Base-by-base conservation (phyloP, 2,329 filamentous ascomycete genomes). In the Tolypocladium paradoxum region DNA sequence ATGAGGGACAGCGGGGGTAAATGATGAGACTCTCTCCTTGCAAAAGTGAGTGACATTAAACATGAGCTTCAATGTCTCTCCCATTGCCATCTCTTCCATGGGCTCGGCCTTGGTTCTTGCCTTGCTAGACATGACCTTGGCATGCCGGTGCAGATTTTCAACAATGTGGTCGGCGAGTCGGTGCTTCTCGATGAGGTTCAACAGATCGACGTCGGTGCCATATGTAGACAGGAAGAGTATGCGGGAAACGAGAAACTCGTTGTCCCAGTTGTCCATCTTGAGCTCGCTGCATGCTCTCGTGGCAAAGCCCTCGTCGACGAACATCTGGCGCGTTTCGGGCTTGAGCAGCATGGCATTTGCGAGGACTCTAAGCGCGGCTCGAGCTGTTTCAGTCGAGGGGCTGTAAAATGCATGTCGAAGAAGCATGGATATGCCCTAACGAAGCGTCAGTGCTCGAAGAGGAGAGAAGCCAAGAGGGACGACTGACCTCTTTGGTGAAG, bases 1-100 rank as follows among this genome's bases (percentile, higher is more conserved):
- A 55, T 83, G 76, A 12, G 83, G 78, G 43, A 95, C 77, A 3
- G 85, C 82, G 24, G 79, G 72, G 1, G 82, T 82, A 64, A 96
- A 95, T 0, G 75, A 70, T 0, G 73, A 66, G 5, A 73, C 70
- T 29, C 85, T 76, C 43, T 84, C 76, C 4, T 83, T 81, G 59
- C 85, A 86, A 62, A 84, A 83, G 61, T 91, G 84, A 2, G 87
- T 87, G 51, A 96, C 76, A 68, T 96, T 96, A 76, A 95, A 97
- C 50, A 95, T 72, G 40, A 97, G 76, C 64, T 95, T 96, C 49
- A 93, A 73, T 0, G 87, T 92, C 68, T 97, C 92, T 9, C 77
- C 77, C 37, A 97, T 76, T 0, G 91, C 90, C 81, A 92, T 83
- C 54, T 87, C 83, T 58, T 87, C 83, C 77, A 91, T 87, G 0